phyloP scores from a whole-genome alignment of 768 basidiomycete genomes.

The Tephrocybe sp. region DNA sequence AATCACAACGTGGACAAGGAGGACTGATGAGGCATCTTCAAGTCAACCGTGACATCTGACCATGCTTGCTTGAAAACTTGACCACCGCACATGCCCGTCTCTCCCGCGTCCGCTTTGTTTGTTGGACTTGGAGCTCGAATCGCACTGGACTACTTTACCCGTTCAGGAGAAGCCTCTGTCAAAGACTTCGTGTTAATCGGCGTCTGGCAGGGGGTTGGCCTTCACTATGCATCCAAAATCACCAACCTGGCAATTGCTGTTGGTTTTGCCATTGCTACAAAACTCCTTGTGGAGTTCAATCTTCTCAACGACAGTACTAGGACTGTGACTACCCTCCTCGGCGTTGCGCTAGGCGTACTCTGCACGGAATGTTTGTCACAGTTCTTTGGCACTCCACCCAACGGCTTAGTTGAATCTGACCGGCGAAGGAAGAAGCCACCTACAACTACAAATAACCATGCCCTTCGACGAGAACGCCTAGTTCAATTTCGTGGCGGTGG shows the following conservation, averaged over 20 bases:
- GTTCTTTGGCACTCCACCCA: constrained; percentile 53
- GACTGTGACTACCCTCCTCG: constrained; percentile 61
- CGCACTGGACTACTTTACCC: constrained; percentile 57
- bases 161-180: constrained; percentile 45
- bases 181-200: constrained; percentile 67
- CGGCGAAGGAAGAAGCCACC: constrained; percentile 31
- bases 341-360: constrained; percentile 67
- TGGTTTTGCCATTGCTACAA: constrained; percentile 55
- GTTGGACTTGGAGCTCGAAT: constrained; percentile 76
- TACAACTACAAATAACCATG: constrained; percentile 16
- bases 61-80: constrained; percentile 18
- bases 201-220: constrained; percentile 72
- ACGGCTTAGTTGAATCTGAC: constrained; percentile 27
- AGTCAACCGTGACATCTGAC: neutral
- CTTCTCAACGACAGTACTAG: constrained; percentile 52
- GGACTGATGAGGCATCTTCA: neutral
- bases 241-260: constrained; percentile 55
- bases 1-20: constrained; percentile 1
- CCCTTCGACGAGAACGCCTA: constrained; percentile 34
- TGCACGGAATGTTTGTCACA: constrained; percentile 72
- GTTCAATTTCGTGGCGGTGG: constrained; percentile 47
- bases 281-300: constrained; percentile 65
- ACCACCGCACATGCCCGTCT: constrained; percentile 34
- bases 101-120: constrained; percentile 66
- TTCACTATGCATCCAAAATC: constrained; percentile 65